These are phyloP conservation scores for Chaetomiaceae sp. DNA, from an alignment of 2,329 filamentous ascomycete species.

Conservation along the genomic window DNA sequence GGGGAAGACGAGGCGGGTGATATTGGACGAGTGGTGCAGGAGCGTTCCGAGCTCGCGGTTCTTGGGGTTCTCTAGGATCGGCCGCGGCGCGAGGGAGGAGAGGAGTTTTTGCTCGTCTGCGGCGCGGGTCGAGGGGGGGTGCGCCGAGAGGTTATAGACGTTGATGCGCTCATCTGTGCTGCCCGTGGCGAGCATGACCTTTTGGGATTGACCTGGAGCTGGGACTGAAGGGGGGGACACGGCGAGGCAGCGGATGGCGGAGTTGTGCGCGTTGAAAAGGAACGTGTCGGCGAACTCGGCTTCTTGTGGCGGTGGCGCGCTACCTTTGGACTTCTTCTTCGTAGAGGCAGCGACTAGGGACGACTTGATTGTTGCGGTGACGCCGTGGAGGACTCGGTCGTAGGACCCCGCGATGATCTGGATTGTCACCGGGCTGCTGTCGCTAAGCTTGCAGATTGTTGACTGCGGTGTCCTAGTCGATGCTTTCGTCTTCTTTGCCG, in stretches of 20 bases:
- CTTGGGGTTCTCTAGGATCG: conserved; percentile 76
- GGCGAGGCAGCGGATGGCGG: conserved; percentile 83
- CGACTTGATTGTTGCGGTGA: conserved; percentile 62
- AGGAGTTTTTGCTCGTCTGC: conserved; percentile 51
- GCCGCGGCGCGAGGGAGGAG: conserved; percentile 64
- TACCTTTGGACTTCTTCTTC: conserved; percentile 25
- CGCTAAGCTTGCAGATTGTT: conserved; percentile 22
- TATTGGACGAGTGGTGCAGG: conserved; percentile 77
- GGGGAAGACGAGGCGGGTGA: conserved; percentile 78
- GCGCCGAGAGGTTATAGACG: conserved; percentile 79
- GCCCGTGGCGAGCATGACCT: conserved; percentile 84
- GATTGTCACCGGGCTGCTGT: conserved; percentile 48
- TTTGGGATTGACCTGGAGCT: conserved; percentile 61
- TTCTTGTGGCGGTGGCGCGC: conserved; percentile 4
- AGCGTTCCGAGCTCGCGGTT: conserved; percentile 86
- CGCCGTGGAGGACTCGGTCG: conserved; percentile 85
- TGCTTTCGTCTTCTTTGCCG: conserved; percentile 23
- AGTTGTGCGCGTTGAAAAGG: conserved; percentile 88
- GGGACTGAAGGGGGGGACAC: conserved; percentile 70
- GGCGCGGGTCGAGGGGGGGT: conserved; percentile 51
- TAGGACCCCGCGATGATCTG: conserved; percentile 93
- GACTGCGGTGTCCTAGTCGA: conserved; percentile 10
- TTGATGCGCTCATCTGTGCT: conserved; percentile 94
- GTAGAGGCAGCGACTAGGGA: conserved; percentile 10
- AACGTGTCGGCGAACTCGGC: conserved; percentile 85